Evolutionary conservation across 2,329 filamentous ascomycete species (phyloP), one percentile per base, ranked within the genome.

Genomic region (Blumeria graminis): DNA sequence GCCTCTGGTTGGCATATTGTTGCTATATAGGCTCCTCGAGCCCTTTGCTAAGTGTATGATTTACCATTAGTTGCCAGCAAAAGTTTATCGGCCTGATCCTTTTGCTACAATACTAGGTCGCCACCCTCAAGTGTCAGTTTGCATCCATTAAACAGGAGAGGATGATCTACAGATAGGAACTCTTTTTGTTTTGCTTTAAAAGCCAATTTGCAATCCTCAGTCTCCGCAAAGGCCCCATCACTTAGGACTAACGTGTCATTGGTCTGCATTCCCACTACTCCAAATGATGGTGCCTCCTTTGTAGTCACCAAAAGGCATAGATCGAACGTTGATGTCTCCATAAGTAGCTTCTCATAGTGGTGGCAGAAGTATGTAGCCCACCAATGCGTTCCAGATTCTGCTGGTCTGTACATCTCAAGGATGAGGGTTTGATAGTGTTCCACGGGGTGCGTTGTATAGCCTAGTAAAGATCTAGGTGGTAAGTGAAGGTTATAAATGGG

Each of bases 291-390:
- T n/a, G n/a, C n/a, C 6, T 48, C 45, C 18, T 45, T 45, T 8
- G 41, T n/a, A n/a, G 8, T n/a, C 18, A 45, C 18, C 6, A 56
- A 32, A 6, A 56, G 34, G 46, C 55, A 56, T 7, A 46, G 55
- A 39, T 56, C 55, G 35, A 38, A 56, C 22, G 55, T 56, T 28
- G 45, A 56, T 14, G 41, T 32, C 9, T 9, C 11, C 43, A 56
- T n/a, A 14, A 10, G 32, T 13, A 56, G 55, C 41, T 38, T 56
- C 13, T 56, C 41, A 22, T 16, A 35, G 43, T 56, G 55, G 39
- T 56, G 55, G 14, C 33, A 16, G 38, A 16, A n/a, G 32, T 56
- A 56, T 8, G 55, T 56, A 8, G n/a, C 18, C n/a, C 18, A 56
- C 55, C 43, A 56, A 16, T 45, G 41, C n/a, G 41, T 45, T n/a